Conservation (phyloP, 768 basidiomycete species). For the Hortiboletus flavorubellus region DNA sequence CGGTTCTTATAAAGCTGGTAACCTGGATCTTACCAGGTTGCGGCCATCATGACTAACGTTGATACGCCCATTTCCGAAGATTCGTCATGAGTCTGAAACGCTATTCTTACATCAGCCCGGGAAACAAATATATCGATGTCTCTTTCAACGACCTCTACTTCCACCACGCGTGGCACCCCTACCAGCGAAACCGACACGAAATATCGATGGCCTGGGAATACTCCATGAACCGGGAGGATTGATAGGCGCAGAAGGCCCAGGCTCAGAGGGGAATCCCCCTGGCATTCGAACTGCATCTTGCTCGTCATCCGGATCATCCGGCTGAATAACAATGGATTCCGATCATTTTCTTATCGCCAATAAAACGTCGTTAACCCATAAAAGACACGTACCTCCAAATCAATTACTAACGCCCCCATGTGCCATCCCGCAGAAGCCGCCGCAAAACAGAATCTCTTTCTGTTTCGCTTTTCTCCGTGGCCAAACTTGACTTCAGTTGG, state of each 20-base stretch:
- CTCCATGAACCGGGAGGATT: constrained; percentile 16
- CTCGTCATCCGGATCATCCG: constrained; percentile 36
- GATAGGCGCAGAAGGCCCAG: constrained; percentile 12
- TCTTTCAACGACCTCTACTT: constrained; percentile 13
- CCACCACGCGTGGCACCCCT: constrained; percentile 39
- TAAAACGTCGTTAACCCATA: neutral
- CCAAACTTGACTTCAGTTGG: constrained; percentile 77
- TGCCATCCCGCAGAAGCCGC: constrained; percentile 91
- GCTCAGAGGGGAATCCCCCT: constrained; percentile 30
- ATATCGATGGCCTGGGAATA: constrained; percentile 23
- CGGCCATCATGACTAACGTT: constrained; percentile 16
- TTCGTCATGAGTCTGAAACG: neutral
- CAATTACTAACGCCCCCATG: constrained; percentile 83
- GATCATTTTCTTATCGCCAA: constrained; percentile 2
- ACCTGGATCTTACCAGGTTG: constrained; percentile 10
- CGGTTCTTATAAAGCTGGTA: neutral
- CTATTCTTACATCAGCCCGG: constrained; percentile 10
- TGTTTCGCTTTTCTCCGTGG: constrained; percentile 45
- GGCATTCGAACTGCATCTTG: constrained; percentile 30
- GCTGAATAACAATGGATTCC: constrained; percentile 14
- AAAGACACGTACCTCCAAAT: constrained; percentile 56
- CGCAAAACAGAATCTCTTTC: constrained; percentile 71
- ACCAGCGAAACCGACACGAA: constrained; percentile 61
- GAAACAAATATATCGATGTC: neutral
- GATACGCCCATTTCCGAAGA: neutral